Evolutionary conservation across 2,329 filamentous ascomycete species (phyloP).

Genomic region (Colletotrichum zoysiae): DNA sequence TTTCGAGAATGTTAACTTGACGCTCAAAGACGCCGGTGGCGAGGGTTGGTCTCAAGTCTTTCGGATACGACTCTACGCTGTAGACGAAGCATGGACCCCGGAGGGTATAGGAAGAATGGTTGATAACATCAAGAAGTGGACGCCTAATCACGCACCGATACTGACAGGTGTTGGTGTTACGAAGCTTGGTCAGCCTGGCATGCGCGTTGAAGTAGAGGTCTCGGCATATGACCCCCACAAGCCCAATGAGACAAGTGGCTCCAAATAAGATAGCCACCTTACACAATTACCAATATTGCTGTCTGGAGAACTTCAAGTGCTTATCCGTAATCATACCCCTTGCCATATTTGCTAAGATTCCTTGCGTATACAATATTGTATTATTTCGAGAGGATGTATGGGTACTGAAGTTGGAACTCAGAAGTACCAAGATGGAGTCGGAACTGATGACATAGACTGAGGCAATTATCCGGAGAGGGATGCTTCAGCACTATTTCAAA

Average conservation of each 20-base stretch:
- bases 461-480: neutral
- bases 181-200: conserved; percentile 53
- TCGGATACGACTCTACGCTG: conserved; percentile 53
- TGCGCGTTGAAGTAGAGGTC: conserved; percentile 63
- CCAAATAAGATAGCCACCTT: neutral
- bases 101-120: conserved; percentile 49
- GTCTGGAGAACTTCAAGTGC: neutral
- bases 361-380: neutral
- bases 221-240: conserved; percentile 45
- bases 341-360: neutral
- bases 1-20: conserved; percentile 62
- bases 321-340: neutral
- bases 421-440: neutral
- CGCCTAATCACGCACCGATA: conserved; percentile 57
- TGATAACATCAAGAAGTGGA: conserved; percentile 55
- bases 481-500: neutral
- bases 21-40: conserved; percentile 58
- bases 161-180: conserved; percentile 58
- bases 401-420: neutral
- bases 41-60: conserved; percentile 62
- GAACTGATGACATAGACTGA: neutral
- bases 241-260: neutral
- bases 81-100: conserved; percentile 45
- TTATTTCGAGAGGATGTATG: neutral
- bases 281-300: neutral